Percentiles rank a stretch among this genome's conserved stretches.
Conservation (phyloP, 176 grass and related monocot genomes). For the Tillandsia leiboldiana region DNA sequence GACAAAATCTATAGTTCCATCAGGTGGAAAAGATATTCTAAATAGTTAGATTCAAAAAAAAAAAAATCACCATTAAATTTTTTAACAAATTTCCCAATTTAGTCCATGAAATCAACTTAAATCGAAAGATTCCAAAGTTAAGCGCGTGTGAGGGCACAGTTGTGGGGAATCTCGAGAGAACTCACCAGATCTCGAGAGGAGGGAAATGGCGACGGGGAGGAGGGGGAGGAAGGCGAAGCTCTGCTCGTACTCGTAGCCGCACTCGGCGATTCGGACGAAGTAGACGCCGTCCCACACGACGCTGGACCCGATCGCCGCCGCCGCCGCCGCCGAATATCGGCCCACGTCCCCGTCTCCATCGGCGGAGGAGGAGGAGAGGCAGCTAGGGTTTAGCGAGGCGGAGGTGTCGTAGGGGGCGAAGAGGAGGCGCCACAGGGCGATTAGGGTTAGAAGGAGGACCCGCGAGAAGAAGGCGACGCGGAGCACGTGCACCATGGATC, state of each 20-base stretch:
- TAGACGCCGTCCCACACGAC: conserved; percentile 88
- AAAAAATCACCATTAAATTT: too few relatives aligned
- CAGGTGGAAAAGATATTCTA: too few relatives aligned
- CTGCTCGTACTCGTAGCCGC: conserved; percentile 97
- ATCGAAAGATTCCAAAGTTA: too few relatives aligned
- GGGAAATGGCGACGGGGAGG: conserved; percentile 46
- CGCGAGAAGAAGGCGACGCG: conserved; percentile 43
- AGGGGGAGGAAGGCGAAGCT: conserved; percentile 78
- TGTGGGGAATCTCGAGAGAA: not conserved
- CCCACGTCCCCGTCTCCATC: not conserved
- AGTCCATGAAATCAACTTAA: too few relatives aligned
- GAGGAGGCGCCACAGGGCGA: conserved; percentile 43
- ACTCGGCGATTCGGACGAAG: conserved; percentile 68
- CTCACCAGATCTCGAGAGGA: conserved; percentile 60
- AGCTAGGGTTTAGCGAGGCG: conserved; percentile 50
- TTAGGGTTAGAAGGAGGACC: conserved; percentile 44
- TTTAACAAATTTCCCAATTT: too few relatives aligned
- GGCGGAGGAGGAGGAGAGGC: conserved; percentile 33
- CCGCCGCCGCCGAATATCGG: not conserved
- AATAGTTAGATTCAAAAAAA: too few relatives aligned
- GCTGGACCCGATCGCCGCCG: conserved; percentile 40
- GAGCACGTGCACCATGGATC: conserved; percentile 19
- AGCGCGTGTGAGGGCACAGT: too few relatives aligned
- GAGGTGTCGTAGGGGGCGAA: conserved; percentile 89
- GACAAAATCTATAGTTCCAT: too few relatives aligned